These are phyloP conservation scores for Oryza glaberrima DNA, from an alignment of 176 grass and related monocot genomes.

Conservation along the genomic window DNA sequence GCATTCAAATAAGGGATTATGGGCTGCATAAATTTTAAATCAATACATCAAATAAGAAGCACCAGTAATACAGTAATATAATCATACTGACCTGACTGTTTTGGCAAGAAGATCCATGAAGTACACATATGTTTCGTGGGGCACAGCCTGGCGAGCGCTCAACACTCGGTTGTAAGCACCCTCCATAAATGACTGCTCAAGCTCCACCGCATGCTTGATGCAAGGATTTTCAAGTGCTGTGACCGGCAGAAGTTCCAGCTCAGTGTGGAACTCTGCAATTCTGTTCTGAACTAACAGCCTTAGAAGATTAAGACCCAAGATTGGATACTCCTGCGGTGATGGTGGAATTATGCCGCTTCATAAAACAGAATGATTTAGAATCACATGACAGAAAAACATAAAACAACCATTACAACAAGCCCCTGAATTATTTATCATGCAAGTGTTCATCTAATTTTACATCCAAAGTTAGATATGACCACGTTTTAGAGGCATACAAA, in stretches of 20 bases:
- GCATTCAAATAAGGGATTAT: background rate
- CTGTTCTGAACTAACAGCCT: constrained; percentile 93
- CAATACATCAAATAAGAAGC: constrained; percentile 14
- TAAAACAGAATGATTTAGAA: constrained; percentile 34
- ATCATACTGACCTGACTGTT: constrained; percentile 74
- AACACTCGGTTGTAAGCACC: constrained; percentile 82
- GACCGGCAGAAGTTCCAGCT: constrained; percentile 76
- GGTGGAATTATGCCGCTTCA: constrained; percentile 76
- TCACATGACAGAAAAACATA: constrained; percentile 8
- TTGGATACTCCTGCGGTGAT: constrained; percentile 74
- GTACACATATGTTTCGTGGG: constrained; percentile 83
- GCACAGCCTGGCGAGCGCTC: constrained; percentile 67
- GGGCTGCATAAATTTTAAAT: background rate
- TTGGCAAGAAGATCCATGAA: constrained; percentile 99
- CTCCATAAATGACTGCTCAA: constrained; percentile 93
- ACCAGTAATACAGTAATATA: constrained; percentile 13
- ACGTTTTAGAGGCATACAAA: background rate
- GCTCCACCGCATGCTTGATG: constrained; percentile 79
- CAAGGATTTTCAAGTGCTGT: constrained; percentile 72
- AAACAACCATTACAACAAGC: constrained; percentile 2
- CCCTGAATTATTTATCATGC: background rate
- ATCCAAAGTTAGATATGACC: background rate
- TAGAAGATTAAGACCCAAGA: constrained; percentile 82
- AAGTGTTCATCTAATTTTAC: background rate
- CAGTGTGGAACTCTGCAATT: constrained; percentile 96